Evolutionary conservation across 768 basidiomycete genomes (phyloP).

Genomic region (Glaciozyma antarctica): DNA sequence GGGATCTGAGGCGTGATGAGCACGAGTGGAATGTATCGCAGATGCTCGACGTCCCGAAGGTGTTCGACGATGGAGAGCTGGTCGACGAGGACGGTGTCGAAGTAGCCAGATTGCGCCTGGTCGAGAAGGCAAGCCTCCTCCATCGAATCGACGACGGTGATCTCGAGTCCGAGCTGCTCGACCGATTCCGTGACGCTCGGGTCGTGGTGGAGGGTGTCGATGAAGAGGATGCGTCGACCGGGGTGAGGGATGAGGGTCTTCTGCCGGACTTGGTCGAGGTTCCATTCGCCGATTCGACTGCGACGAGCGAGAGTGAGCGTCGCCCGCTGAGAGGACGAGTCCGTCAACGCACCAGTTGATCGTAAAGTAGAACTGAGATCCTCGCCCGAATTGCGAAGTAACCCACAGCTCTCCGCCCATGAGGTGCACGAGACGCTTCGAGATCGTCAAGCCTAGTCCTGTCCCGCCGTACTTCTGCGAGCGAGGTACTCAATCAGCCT

Average conservation of each 20-base stretch:
- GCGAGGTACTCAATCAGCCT: background rate
- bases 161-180: constrained; percentile 64
- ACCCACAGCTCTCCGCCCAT: constrained; percentile 99
- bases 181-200: constrained; percentile 66
- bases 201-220: constrained; percentile 68
- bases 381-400: constrained; percentile 82
- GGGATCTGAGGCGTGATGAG: constrained; percentile 42
- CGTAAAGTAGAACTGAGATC: constrained; percentile 93
- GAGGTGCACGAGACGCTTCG: constrained; percentile 87
- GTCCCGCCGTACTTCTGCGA: constrained; percentile 75
- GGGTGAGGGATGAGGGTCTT: constrained; percentile 72
- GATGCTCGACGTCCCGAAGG: constrained; percentile 79
- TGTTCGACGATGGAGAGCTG: constrained; percentile 74
- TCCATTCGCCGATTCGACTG: constrained; percentile 58
- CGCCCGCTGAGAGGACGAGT: background rate
- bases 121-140: constrained; percentile 49
- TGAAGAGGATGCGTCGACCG: constrained; percentile 79
- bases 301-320: background rate
- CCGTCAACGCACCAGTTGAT: constrained; percentile 49
- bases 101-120: constrained; percentile 54
- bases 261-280: constrained; percentile 59
- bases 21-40: constrained; percentile 93
- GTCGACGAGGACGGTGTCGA: constrained; percentile 94
- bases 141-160: constrained; percentile 67
- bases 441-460: constrained; percentile 84